Evolutionary conservation across 257 asterid genomes (phyloP).

Genomic region (Nicotiana tabacum): DNA sequence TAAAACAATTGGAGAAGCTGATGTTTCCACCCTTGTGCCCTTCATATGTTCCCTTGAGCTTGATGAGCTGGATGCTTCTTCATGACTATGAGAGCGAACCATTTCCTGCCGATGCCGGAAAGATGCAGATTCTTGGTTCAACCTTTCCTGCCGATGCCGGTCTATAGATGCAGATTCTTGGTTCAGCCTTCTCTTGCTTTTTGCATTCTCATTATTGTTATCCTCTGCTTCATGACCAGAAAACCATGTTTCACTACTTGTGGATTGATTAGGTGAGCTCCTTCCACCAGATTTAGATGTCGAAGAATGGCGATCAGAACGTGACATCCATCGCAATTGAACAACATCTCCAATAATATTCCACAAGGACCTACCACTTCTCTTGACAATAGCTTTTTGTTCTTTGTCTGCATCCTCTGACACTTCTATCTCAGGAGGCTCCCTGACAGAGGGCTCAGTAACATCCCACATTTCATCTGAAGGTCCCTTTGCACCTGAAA

Average conservation of each 20-base stretch:
- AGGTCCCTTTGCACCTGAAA: slow-evolving; percentile 58
- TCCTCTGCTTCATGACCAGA: slow-evolving; percentile 81
- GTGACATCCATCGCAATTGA: slow-evolving; percentile 57
- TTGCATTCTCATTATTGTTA: slow-evolving; percentile 30
- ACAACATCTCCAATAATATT: slow-evolving; percentile 53
- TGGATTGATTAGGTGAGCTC: slow-evolving; percentile 70
- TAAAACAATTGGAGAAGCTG: slow-evolving; percentile 34
- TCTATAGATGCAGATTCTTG: slow-evolving; percentile 32
- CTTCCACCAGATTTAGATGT: slow-evolving; percentile 49
- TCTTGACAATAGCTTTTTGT: slow-evolving; percentile 36
- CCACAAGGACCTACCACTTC: slow-evolving; percentile 82
- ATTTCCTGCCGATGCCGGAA: slow-evolving; percentile 26
- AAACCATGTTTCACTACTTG: slow-evolving; percentile 67
- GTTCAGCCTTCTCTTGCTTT: slow-evolving; percentile 24
- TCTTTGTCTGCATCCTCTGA: slow-evolving; percentile 33
- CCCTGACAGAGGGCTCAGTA: slow-evolving; percentile 37
- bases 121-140: slow-evolving; percentile 28
- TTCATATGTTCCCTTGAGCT: slow-evolving; percentile 30
- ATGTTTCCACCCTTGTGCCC: slow-evolving; percentile 27
- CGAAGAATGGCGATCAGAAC: slow-evolving; percentile 47
- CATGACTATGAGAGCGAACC: slow-evolving; percentile 24
- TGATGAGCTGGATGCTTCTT: slow-evolving; percentile 41
- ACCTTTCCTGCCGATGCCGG: slow-evolving; percentile 26
- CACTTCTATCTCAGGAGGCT: slow-evolving; percentile 32
- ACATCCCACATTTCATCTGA: slow-evolving; percentile 79